Evolutionary conservation across 1,284 basidiomycete species (phyloP).

Genomic region (Malassezia sympodialis): DNA sequence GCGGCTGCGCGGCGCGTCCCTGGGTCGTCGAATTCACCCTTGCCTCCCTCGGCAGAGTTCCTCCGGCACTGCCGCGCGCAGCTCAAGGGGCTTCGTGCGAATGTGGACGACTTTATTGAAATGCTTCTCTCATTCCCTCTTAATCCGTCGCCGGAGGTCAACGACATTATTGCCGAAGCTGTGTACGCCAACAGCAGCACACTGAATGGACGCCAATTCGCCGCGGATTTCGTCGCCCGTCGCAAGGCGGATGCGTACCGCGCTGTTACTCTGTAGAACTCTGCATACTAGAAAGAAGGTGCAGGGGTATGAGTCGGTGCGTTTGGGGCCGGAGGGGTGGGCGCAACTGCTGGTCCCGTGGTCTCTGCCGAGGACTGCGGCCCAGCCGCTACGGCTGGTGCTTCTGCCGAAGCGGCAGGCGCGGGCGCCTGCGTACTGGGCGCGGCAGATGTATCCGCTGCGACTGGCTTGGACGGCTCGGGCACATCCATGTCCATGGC

Average conservation of each 20-base stretch:
- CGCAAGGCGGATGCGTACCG: constrained; percentile 56
- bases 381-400: not conserved
- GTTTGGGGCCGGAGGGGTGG: not conserved
- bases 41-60: constrained; percentile 60
- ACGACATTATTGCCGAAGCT: constrained; percentile 47
- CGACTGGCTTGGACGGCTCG: not conserved
- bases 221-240: constrained; percentile 73
- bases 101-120: constrained; percentile 47
- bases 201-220: constrained; percentile 86
- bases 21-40: not conserved
- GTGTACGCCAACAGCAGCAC: constrained; percentile 87
- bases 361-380: not conserved
- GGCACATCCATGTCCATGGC: not conserved
- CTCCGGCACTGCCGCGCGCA: constrained; percentile 81
- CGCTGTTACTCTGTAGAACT: constrained; percentile 11
- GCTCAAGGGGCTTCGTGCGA: constrained; percentile 62
- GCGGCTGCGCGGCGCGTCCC: not conserved
- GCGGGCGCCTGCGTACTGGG: not conserved
- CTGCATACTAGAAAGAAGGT: not conserved
- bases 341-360: not conserved
- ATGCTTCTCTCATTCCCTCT: constrained; percentile 49
- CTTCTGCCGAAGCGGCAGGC: not conserved
- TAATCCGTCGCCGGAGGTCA: constrained; percentile 43
- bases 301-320: not conserved
- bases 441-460: not conserved